phyloP scores from a whole-genome alignment of 1,139 yeast genomes.

The Debaryomyces udenii region DNA sequence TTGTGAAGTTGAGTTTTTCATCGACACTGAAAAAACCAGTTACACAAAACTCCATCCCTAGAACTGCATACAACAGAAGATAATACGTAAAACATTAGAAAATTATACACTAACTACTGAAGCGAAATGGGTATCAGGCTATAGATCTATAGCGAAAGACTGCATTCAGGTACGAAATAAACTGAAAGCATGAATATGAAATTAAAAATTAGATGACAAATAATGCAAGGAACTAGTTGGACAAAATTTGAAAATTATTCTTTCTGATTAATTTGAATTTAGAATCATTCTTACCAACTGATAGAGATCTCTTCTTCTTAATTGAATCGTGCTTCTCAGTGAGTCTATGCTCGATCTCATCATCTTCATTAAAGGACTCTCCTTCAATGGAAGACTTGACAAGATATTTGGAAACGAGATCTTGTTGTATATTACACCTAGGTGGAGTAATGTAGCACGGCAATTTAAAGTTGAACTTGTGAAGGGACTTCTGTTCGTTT shows the following conservation, averaged over 20 bases:
- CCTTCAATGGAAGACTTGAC: constrained; percentile 25
- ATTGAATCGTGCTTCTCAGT: constrained; percentile 16
- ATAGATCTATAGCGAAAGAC: neutral
- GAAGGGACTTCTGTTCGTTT: constrained; percentile 39
- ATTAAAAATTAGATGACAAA: constrained; percentile 2
- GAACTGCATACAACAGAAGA: constrained; percentile 4
- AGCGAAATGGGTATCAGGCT: constrained; percentile 5
- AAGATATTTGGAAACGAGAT: constrained; percentile 24
- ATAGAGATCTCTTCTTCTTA: constrained; percentile 36
- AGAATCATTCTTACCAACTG: constrained; percentile 44
- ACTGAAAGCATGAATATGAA: neutral
- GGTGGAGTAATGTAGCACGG: constrained; percentile 43
- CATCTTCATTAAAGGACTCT: constrained; percentile 27
- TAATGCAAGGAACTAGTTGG: constrained; percentile 12
- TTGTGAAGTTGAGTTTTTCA: constrained; percentile 2
- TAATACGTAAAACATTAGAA: neutral
- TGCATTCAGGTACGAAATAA: neutral
- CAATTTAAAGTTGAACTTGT: constrained; percentile 32
- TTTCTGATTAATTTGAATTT: constrained; percentile 39
- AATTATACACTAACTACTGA: neutral
- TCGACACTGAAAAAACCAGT: constrained; percentile 3
- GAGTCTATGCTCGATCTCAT: constrained; percentile 20
- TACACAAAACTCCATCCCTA: constrained; percentile 1
- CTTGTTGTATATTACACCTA: constrained; percentile 18
- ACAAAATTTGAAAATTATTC: constrained; percentile 28